phyloP scores from a whole-genome alignment of 305 asterid genomes.

The Rubia balearica region DNA sequence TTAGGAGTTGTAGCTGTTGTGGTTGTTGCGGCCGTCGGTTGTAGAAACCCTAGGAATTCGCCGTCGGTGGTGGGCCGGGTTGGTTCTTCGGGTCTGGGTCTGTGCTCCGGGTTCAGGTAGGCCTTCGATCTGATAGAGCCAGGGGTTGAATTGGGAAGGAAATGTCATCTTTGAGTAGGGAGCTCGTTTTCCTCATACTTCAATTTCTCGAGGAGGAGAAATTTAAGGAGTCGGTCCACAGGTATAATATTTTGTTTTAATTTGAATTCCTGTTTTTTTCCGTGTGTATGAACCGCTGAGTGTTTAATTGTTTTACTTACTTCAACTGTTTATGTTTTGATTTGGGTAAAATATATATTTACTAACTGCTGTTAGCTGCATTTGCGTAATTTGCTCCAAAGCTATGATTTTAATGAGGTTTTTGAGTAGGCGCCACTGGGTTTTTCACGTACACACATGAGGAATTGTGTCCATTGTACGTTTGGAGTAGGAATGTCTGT shows the following conservation, averaged over 20 bases:
- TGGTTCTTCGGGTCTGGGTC: slow-evolving; percentile 6
- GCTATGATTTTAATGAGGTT: neutral
- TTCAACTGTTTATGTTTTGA: neutral
- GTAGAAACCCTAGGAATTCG: slow-evolving; percentile 58
- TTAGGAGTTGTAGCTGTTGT: slow-evolving; percentile 1
- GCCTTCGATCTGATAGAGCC: slow-evolving; percentile 55
- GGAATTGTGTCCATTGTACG: neutral
- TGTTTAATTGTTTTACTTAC: neutral
- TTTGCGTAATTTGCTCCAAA: neutral
- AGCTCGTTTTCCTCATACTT: slow-evolving; percentile 90
- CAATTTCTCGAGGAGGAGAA: slow-evolving; percentile 97
- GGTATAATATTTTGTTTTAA: slow-evolving; percentile 27
- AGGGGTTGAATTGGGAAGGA: slow-evolving; percentile 21
- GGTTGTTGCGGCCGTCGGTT: slow-evolving; percentile 1
- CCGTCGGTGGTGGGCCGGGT: slow-evolving; percentile 36
- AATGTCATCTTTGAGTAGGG: slow-evolving; percentile 96
- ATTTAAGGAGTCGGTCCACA: slow-evolving; percentile 96
- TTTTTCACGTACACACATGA: neutral
- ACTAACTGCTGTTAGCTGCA: neutral
- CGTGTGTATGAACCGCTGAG: neutral
- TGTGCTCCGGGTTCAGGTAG: slow-evolving; percentile 12
- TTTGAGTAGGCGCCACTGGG: neutral
- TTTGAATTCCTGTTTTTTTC: neutral
- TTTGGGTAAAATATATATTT: neutral
- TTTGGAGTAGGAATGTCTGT: neutral